Evolutionary conservation across 2,329 filamentous ascomycete species (phyloP).

Genomic region (Coniochaeta prunicola): DNA sequence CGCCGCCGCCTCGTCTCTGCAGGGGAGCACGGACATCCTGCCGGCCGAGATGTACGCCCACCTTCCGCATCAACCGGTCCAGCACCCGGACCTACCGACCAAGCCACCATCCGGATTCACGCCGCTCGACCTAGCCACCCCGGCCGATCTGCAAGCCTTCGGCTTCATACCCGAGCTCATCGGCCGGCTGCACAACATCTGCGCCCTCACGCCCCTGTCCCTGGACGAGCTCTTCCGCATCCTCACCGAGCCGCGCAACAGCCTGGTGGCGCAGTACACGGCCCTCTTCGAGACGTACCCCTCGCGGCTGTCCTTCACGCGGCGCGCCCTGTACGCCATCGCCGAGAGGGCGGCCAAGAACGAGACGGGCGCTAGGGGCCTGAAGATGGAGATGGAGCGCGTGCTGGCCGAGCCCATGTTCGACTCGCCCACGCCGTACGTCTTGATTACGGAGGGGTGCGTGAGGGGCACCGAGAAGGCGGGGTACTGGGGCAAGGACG

Average conservation of each 20-base stretch:
- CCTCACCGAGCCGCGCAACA: conserved; percentile 86
- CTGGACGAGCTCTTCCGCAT: conserved; percentile 69
- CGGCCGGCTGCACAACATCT: conserved; percentile 86
- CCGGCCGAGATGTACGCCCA: conserved; percentile 54
- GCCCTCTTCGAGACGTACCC: conserved; percentile 77
- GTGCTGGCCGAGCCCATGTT: conserved; percentile 76
- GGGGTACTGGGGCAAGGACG: conserved; percentile 61
- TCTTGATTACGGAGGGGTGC: conserved; percentile 65
- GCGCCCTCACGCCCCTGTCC: conserved; percentile 71
- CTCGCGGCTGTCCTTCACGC: conserved; percentile 77
- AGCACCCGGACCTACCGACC: conserved; percentile 19
- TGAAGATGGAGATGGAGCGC: conserved; percentile 76
- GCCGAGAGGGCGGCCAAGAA: conserved; percentile 57
- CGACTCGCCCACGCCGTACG: conserved; percentile 68
- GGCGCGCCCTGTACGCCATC: conserved; percentile 70
- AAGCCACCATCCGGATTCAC: conserved; percentile 35
- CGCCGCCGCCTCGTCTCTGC: conserved; percentile 33
- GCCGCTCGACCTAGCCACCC: conserved; percentile 64
- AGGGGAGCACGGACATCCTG: conserved; percentile 48
- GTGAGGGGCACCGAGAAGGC: conserved; percentile 55
- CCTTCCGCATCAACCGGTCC: conserved; percentile 44
- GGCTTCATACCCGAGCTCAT: conserved; percentile 94
- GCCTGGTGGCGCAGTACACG: conserved; percentile 79
- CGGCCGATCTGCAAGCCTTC: conserved; percentile 72
- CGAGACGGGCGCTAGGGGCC: conserved; percentile 68